Evolutionary conservation across 495 filamentous ascomycete genomes (phyloP), one percentile per base, ranked within the genome.

Genomic region (Penicillium longicatenatum): DNA sequence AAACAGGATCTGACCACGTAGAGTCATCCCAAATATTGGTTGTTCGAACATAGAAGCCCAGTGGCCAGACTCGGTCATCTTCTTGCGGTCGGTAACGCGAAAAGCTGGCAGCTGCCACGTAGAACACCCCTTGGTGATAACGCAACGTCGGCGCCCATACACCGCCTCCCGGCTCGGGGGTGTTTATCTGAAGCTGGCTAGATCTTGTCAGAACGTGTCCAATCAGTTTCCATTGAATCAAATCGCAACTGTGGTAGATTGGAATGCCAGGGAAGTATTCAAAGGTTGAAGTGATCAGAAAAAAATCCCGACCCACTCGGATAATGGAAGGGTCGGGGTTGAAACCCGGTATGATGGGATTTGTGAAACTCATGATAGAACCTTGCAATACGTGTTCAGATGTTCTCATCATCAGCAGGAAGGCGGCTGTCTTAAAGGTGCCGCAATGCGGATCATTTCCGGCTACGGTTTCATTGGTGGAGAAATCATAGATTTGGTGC

Each of bases 111-210:
- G 73, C 68, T n/a, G 74, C 65, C 33, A 81, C 54, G 52, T 80
- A 80, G 46, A 71, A 79, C 8, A 62, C 50, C 0, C 68, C 71
- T 1, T 69, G 19, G n/a, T 75, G 73, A 46, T 76, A 71, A 0
- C 77, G 63, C 14, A 81, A 61, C 0, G 75, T 79, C 0, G 75
- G 66, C 2, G 77, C 78, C 70, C 77, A 81, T 9, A 80, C 65
- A 0, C 77, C 79, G 31, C 74, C 77, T 7, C 77, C 76, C 0
- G 78, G 78, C 35, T 81, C 79, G 1, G 76, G 72, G 2, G 76
- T 80, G 22, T 85, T 83, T 67, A 89, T 85, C 60, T 88, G 82
- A 20, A 87, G 68, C 63, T 89, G 85, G 29, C 75, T 77, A 35
- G 77, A 77, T 52, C 83, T 79, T 33, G 63, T 86, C 47, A 88